phyloP scores from a whole-genome alignment of 306 rosid species.

The Abrus pulchellus region DNA sequence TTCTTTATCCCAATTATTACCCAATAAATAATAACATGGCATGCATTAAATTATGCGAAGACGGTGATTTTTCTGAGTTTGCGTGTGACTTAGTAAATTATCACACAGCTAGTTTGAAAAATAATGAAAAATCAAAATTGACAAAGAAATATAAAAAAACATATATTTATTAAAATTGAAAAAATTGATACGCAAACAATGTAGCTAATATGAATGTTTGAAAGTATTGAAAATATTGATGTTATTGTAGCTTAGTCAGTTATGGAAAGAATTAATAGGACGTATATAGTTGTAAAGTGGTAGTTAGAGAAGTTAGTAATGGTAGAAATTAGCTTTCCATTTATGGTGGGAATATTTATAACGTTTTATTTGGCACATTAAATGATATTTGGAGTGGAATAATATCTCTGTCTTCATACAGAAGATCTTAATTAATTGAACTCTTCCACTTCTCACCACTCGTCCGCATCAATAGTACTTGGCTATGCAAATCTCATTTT shows the following conservation, averaged over 20 bases:
- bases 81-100: too few species aligned
- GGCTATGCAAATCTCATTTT: too few species aligned
- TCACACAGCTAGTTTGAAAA: too few species aligned
- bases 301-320: background rate
- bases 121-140: too few species aligned
- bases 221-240: background rate
- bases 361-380: background rate
- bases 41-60: too few species aligned
- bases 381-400: constrained; percentile 18
- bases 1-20: too few species aligned
- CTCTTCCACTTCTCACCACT: background rate
- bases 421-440: constrained; percentile 5
- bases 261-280: constrained; percentile 21
- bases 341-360: constrained; percentile 5
- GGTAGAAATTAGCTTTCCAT: constrained; percentile 19
- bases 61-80: too few species aligned
- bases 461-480: constrained; percentile 10
- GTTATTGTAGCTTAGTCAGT: background rate
- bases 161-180: too few species aligned
- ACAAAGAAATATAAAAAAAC: too few species aligned
- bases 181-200: too few species aligned
- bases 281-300: background rate
- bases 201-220: too few species aligned
- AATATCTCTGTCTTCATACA: constrained; percentile 13
- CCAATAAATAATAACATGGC: too few species aligned